A percentile compares a stretch with the other conserved stretches of the same genome.
Conservation (phyloP, 805 yeast species). For the Tetrapisispora nanseiensis region DNA sequence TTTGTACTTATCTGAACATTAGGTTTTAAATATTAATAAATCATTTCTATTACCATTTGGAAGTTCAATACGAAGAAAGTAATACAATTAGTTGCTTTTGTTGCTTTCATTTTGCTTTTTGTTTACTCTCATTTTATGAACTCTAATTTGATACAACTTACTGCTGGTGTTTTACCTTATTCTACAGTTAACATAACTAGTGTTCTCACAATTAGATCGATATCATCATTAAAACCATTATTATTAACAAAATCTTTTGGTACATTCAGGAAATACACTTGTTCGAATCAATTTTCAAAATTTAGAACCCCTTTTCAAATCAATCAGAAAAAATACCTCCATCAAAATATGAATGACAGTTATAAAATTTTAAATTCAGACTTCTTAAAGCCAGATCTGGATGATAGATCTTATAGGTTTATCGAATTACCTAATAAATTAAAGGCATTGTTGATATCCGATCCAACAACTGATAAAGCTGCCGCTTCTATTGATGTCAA, state of each 20-base stretch:
- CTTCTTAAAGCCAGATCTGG: conserved; percentile 39
- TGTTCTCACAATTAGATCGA: background rate
- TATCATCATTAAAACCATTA: background rate
- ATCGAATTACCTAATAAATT: conserved; percentile 50
- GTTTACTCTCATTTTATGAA: background rate
- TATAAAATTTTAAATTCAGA: conserved; percentile 12
- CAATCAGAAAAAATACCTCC: background rate
- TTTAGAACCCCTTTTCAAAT: background rate
- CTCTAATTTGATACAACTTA: background rate
- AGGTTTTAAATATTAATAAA: too few relatives aligned
- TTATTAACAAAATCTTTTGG: background rate
- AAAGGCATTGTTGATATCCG: conserved; percentile 54
- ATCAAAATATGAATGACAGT: background rate
- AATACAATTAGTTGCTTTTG: background rate
- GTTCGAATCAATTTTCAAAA: too few relatives aligned
- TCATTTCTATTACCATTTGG: background rate
- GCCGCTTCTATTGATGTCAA: conserved; percentile 75
- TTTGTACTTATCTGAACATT: too few relatives aligned
- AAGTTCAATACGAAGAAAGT: background rate
- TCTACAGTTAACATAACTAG: background rate
- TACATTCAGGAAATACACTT: background rate
- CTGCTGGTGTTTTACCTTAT: background rate
- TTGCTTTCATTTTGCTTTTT: background rate
- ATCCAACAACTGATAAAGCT: conserved; percentile 59
- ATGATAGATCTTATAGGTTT: conserved; percentile 67